A percentile compares a stretch with the other conserved stretches of the same genome.
Evolutionary conservation across 495 filamentous ascomycete species (phyloP).

Genomic region (Aspergillus biplanus): DNA sequence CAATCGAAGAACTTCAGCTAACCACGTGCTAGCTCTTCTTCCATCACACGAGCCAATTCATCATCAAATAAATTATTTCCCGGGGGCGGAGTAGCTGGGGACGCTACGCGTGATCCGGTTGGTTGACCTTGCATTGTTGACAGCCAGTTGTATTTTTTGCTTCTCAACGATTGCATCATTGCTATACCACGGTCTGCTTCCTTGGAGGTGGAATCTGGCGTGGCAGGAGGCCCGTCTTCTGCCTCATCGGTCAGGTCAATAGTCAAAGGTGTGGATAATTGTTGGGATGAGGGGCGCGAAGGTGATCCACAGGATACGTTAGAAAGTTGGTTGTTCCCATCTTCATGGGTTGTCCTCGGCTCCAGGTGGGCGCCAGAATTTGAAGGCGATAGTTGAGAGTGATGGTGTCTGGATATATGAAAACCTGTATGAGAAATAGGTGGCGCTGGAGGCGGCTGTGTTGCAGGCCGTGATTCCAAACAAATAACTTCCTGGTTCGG

Average conservation of each 20-base stretch:
- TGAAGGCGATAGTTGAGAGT: neutral
- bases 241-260: slow-evolving; percentile 33
- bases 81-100: neutral
- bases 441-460: neutral
- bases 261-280: slow-evolving; percentile 15
- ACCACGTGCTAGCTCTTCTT: slow-evolving; percentile 29
- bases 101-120: neutral
- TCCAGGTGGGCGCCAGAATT: neutral
- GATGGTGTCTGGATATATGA: neutral
- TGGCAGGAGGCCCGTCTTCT: slow-evolving; percentile 6
- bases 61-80: slow-evolving; percentile 15
- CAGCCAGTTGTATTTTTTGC: slow-evolving; percentile 35
- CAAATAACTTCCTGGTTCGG: neutral
- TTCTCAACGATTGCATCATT: slow-evolving; percentile 27
- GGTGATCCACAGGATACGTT: neutral
- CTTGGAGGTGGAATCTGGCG: slow-evolving; percentile 9
- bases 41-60: slow-evolving; percentile 31
- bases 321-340: neutral
- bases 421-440: neutral
- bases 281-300: neutral
- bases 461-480: neutral
- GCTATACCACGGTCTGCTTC: slow-evolving; percentile 12
- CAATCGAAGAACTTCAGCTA: slow-evolving; percentile 12
- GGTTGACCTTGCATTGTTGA: neutral
- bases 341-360: neutral